phyloP scores from a whole-genome alignment of 2,329 filamentous ascomycete genomes.

The Bisporella sp. region DNA sequence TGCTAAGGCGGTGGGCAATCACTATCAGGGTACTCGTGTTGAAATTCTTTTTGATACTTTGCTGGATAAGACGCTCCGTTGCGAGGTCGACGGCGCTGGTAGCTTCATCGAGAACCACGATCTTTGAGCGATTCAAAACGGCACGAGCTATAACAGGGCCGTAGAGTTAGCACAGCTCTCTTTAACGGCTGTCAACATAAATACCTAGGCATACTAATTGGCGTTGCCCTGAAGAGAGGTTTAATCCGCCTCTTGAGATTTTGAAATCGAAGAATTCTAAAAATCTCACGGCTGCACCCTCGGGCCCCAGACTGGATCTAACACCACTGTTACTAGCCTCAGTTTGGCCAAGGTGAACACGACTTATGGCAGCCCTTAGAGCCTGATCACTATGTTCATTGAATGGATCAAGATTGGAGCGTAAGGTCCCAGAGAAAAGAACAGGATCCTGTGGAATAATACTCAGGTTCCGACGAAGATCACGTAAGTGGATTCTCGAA shows the following conservation, averaged over 20 bases:
- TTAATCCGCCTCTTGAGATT: conserved; percentile 58
- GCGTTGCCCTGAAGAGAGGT: conserved; percentile 64
- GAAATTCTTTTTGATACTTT: conserved; percentile 66
- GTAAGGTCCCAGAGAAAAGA: conserved; percentile 77
- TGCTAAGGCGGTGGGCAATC: conserved; percentile 68
- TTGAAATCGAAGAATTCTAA: conserved; percentile 42
- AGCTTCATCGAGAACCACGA: conserved; percentile 93
- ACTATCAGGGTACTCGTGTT: conserved; percentile 60
- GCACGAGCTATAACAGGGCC: conserved; percentile 60
- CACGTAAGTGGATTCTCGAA: conserved; percentile 23
- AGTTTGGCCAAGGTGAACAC: conserved; percentile 46
- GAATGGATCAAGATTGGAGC: conserved; percentile 87
- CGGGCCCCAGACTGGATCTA: conserved; percentile 54
- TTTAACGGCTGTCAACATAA: no score
- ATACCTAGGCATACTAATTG: conserved; percentile 67
- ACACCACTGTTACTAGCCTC: background rate
- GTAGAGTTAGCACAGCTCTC: no score
- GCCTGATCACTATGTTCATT: conserved; percentile 75
- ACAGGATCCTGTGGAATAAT: conserved; percentile 56
- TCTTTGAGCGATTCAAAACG: conserved; percentile 73
- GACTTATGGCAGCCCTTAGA: conserved; percentile 72
- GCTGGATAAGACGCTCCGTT: conserved; percentile 66
- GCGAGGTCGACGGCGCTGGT: conserved; percentile 69
- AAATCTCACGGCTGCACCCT: conserved; percentile 8
- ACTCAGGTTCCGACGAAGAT: conserved; percentile 21